Conservation (phyloP, 202 grass and related monocot species). For the Dendrocalamus latiflorus region DNA sequence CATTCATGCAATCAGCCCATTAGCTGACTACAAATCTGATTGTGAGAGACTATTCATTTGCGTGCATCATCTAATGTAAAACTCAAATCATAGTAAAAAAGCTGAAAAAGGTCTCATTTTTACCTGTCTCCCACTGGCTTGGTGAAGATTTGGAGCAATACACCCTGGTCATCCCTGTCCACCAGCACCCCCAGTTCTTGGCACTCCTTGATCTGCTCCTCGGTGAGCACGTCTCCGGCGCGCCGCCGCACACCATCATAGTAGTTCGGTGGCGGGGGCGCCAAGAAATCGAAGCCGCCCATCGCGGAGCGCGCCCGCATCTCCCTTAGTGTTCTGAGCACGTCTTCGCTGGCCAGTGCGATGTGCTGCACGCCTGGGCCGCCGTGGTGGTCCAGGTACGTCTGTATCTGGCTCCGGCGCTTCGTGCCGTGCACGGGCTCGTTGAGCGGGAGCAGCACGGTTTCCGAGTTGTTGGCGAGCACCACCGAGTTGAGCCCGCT, state of each 20-base stretch:
- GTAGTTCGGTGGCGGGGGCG: conserved; percentile 50
- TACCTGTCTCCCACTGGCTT: conserved; percentile 96
- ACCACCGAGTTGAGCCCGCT: conserved; percentile 90
- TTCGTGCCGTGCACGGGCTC: conserved; percentile 97
- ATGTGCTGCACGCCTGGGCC: conserved; percentile 90
- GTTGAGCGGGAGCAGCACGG: conserved; percentile 71
- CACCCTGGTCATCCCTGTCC: conserved; percentile 89
- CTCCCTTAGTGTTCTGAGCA: conserved; percentile 69
- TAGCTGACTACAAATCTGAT: neutral
- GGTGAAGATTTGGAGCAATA: conserved; percentile 91
- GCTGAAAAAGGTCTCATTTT: neutral
- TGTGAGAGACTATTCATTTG: neutral
- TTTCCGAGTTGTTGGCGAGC: conserved; percentile 86
- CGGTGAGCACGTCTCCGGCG: conserved; percentile 71
- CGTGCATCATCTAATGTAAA: neutral
- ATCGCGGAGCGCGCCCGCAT: conserved; percentile 56
- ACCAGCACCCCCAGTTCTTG: conserved; percentile 82
- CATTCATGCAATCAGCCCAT: neutral
- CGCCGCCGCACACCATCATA: conserved; percentile 66
- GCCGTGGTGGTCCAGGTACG: conserved; percentile 84
- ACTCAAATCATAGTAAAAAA: neutral
- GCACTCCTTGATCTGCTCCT: conserved; percentile 77
- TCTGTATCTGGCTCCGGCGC: conserved; percentile 94
- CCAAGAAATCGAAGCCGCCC: conserved; percentile 84
- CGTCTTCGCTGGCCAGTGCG: conserved; percentile 59